Conservation (phyloP, 179 eudicot genomes). For the Amaranthus tricolor region DNA sequence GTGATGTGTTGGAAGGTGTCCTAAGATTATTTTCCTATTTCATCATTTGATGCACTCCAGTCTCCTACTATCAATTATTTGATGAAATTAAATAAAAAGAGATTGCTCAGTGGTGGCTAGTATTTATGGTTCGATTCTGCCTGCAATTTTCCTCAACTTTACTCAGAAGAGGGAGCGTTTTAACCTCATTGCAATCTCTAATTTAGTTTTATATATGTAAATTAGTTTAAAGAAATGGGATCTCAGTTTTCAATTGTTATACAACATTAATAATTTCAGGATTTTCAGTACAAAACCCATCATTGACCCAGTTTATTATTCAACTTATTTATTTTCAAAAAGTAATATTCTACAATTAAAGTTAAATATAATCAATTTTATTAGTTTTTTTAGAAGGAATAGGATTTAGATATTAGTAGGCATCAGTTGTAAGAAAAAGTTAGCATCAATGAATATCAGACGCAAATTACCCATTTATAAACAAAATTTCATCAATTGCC, state of each 20-base stretch:
- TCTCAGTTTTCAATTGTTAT: slow-evolving; percentile 1
- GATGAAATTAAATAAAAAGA: neutral
- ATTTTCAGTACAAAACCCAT: slow-evolving; percentile 17
- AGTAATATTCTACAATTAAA: no score
- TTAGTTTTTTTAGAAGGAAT: no score
- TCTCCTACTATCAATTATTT: neutral
- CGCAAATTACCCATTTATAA: slow-evolving; percentile 7
- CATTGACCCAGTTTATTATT: slow-evolving; percentile 1
- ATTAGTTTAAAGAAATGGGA: neutral
- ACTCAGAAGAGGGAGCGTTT: slow-evolving; percentile 54
- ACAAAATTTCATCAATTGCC: neutral
- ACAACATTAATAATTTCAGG: neutral
- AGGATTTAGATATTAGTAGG: neutral
- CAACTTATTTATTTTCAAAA: neutral
- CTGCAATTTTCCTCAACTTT: slow-evolving; percentile 43
- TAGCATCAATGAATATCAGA: slow-evolving; percentile 2
- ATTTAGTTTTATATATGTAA: no score
- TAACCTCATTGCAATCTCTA: slow-evolving; percentile 43
- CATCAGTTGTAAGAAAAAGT: slow-evolving; percentile 25
- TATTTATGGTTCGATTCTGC: slow-evolving; percentile 55
- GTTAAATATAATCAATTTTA: no score
- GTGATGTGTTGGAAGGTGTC: slow-evolving; percentile 55
- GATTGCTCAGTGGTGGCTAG: slow-evolving; percentile 52
- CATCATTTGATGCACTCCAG: slow-evolving; percentile 35
- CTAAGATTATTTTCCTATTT: slow-evolving; percentile 42